Evolutionary conservation across 1,139 yeast genomes (phyloP).

Genomic region (Geotrichum fermentans): DNA sequence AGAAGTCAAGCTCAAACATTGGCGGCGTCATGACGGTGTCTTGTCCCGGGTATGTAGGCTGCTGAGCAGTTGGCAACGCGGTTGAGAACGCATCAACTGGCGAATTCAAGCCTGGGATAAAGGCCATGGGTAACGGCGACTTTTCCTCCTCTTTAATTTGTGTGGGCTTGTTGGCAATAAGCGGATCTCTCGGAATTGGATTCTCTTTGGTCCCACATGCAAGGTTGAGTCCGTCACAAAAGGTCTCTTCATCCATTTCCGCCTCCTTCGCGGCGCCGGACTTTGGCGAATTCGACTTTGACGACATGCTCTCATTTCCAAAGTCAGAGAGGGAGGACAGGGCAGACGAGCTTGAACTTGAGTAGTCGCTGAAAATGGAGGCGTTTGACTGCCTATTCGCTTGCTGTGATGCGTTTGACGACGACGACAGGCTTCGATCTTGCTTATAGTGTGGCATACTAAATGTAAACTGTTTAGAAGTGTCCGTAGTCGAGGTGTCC

Average conservation of each 20-base stretch:
- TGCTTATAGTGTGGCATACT: slow-evolving; percentile 41
- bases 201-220: slow-evolving; percentile 69
- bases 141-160: background rate
- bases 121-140: background rate
- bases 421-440: background rate
- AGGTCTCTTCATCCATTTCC: slow-evolving; percentile 29
- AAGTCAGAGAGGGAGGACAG: background rate
- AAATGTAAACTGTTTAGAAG: slow-evolving; percentile 30
- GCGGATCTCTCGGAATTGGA: slow-evolving; percentile 51
- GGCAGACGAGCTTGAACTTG: background rate
- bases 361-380: background rate
- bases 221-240: slow-evolving; percentile 67
- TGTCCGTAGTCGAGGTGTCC: background rate
- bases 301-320: slow-evolving; percentile 9
- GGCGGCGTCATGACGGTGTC: slow-evolving; percentile 22
- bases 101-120: background rate
- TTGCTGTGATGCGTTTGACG: background rate
- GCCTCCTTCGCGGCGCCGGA: background rate
- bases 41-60: slow-evolving; percentile 9
- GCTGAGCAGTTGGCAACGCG: slow-evolving; percentile 23
- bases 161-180: too few relatives aligned
- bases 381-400: too few relatives aligned
- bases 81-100: background rate
- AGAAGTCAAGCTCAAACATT: slow-evolving; percentile 34
- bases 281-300: slow-evolving; percentile 1